Evolutionary conservation across 192 early-diverging fungal species (phyloP), one percentile per base, ranked within the genome.

Genomic region (Podila minutissima): DNA sequence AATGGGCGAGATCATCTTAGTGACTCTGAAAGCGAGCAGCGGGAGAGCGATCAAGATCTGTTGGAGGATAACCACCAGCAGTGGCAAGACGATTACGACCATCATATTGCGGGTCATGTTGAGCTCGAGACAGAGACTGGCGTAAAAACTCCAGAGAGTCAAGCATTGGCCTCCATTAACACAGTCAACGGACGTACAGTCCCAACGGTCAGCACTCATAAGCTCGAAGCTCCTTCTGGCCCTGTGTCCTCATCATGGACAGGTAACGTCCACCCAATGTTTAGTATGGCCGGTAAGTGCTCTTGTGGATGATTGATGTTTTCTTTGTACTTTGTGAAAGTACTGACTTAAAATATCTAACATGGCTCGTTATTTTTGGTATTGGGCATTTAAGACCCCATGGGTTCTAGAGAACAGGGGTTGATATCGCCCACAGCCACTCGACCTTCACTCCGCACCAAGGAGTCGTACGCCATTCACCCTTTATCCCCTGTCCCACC

Each of bases 41-140:
- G 58, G 62, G 75, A 50, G 61, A 72, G 28, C 53, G 69, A 71
- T 48, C 59, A 37, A 8, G 75, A 79, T 19, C 48, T 28, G 7
- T 61, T 29, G 15, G 75, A 79, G 8, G 75, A 79, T 11, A 66
- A 24, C 10, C 69, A 67, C 20, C 75, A 72, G 5, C 75, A 72
- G 28, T 79, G 75, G 75, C 75, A 79, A 61, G 64, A 68, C 26
- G 75, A 79, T 50, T 72, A 79, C 46, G 70, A 79, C 5, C 59
- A 66, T 49, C 60, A 79, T 50, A 33, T 68, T 19, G 66, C 70
- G 20, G 70, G 60, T 0, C 75, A 71, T 19, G 70, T 72, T 17
- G 75, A 72, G 5, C 65, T 68, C 13, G 70, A 71, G 60, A 37
- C 60, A 1, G 69, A 41, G 59, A 58, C 35, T 37, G 35, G 12